Evolutionary conservation across 73 alveolate species (phyloP), one percentile per base, ranked within the genome.

Genomic region (Durusdinium trenchii): DNA sequence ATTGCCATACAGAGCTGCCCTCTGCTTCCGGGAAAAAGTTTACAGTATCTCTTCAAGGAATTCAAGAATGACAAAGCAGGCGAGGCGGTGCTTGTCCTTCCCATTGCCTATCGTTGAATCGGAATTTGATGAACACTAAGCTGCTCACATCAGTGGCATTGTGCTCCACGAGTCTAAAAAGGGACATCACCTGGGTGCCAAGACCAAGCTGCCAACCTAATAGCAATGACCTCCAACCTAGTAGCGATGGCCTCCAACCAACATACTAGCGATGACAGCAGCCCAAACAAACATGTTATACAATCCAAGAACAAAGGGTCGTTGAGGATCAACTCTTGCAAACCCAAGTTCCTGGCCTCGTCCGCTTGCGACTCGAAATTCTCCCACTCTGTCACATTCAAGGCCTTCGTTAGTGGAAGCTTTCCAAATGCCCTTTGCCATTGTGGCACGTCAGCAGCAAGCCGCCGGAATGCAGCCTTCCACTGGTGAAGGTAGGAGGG

Each of bases 341-440:
- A n/a, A n/a, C n/a, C n/a, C n/a, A n/a, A n/a, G 32, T 10, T 5
- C 64, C 38, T 23, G 64, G 69, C 91, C 91, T 81, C 91, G 35
- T 81, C 47, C 10, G 91, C 91, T n/a, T 67, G 91, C 12, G 91
- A 12, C n/a, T 81, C 71, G n/a, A 81, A 81, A 67, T 30, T 9
- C 50, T 81, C 91, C 91, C 91, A 81, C 71, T 81, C 50, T 16
- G 91, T 81, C 50, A 81, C 91, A 48, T 81, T 81, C 91, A 81
- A 48, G 35, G 48, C 91, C 71, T 43, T 47, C n/a, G 71, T 50
- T 67, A 81, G 71, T 4, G 91, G 91, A 64, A 81, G 52, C 71
- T 48, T 47, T 28, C 91, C 91, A 50, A 81, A 81, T 45, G 91
- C 91, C 46, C 91, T 64, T 30, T 81, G 91, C 91, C 91, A 81